Conservation (phyloP, 352 stramenopile species). For the Phytophthora litchii region DNA sequence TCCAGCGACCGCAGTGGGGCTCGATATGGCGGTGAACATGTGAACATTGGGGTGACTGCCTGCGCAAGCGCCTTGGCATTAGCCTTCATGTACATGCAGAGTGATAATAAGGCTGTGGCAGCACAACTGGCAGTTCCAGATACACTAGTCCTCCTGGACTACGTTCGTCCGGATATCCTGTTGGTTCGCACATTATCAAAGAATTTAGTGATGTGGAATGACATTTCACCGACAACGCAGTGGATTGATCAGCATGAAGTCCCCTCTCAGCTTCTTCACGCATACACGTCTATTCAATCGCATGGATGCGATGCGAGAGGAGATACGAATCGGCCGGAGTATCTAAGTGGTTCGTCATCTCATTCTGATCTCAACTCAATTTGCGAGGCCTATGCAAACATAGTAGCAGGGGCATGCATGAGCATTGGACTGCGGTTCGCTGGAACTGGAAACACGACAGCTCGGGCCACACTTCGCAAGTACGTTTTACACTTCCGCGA, state of each 20-base stretch:
- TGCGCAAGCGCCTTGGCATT: constrained; percentile 93
- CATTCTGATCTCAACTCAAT: constrained; percentile 89
- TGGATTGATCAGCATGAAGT: constrained; percentile 92
- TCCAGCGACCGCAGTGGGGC: constrained; percentile 31
- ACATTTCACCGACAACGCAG: constrained; percentile 82
- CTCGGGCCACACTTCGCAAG: constrained; percentile 63
- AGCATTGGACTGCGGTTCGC: constrained; percentile 95
- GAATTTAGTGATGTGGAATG: constrained; percentile 96
- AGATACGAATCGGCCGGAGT: constrained; percentile 12
- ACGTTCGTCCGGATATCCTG: constrained; percentile 96
- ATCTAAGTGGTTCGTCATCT: constrained; percentile 25
- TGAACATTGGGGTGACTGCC: constrained; percentile 97
- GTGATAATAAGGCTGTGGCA: constrained; percentile 84
- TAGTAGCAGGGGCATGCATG: constrained; percentile 95
- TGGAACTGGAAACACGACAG: constrained; percentile 73
- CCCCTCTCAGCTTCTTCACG: constrained; percentile 53
- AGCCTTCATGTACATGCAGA: constrained; percentile 97
- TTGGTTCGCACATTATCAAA: constrained; percentile 93
- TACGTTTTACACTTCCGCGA: constrained; percentile 83
- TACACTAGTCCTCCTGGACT: constrained; percentile 96
- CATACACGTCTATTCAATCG: constrained; percentile 45
- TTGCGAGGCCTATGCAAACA: constrained; percentile 94
- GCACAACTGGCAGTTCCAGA: constrained; percentile 91
- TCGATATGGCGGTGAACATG: constrained; percentile 70
- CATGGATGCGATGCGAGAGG: background rate